These are phyloP conservation scores for Myxozyma sirexii DNA, from an alignment of 805 yeast genomes.

Conservation along the genomic window DNA sequence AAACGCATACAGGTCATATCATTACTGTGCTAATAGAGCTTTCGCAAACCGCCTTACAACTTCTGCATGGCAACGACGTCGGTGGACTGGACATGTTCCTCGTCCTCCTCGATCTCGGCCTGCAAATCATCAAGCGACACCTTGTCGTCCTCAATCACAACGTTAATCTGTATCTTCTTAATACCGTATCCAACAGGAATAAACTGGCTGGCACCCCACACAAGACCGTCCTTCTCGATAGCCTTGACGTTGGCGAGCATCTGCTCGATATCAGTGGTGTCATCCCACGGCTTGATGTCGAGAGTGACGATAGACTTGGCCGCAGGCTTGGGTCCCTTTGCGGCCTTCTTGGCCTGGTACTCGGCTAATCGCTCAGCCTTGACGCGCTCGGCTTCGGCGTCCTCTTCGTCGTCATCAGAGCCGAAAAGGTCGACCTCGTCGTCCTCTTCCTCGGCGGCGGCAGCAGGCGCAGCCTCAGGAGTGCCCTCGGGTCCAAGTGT, in stretches of 20 bases:
- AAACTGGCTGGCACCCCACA: constrained; percentile 97
- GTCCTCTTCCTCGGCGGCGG: constrained; percentile 79
- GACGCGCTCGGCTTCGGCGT: constrained; percentile 94
- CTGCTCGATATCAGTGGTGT: constrained; percentile 93
- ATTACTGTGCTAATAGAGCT: background rate
- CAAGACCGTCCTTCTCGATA: constrained; percentile 87
- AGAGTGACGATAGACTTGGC: constrained; percentile 96
- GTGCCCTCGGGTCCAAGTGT: constrained; percentile 45
- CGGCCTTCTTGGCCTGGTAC: constrained; percentile 96
- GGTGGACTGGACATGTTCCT: constrained; percentile 99
- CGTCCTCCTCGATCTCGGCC: constrained; percentile 79
- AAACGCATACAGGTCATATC: background rate
- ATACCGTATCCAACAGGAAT: constrained; percentile 99
- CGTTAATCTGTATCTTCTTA: constrained; percentile 97
- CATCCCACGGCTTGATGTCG: constrained; percentile 99
- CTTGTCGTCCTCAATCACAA: constrained; percentile 96
- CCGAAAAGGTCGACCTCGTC: constrained; percentile 93
- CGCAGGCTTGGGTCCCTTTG: constrained; percentile 96
- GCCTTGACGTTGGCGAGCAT: constrained; percentile 83
- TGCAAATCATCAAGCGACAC: constrained; percentile 88
- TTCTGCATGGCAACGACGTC: constrained; percentile 61
- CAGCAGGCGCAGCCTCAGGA: constrained; percentile 52
- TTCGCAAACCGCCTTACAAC: constrained; percentile 18
- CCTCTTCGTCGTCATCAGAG: constrained; percentile 91
- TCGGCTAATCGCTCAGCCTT: constrained; percentile 98